Conservation (phyloP, 83 land plant species). For the Larix sibirica region DNA sequence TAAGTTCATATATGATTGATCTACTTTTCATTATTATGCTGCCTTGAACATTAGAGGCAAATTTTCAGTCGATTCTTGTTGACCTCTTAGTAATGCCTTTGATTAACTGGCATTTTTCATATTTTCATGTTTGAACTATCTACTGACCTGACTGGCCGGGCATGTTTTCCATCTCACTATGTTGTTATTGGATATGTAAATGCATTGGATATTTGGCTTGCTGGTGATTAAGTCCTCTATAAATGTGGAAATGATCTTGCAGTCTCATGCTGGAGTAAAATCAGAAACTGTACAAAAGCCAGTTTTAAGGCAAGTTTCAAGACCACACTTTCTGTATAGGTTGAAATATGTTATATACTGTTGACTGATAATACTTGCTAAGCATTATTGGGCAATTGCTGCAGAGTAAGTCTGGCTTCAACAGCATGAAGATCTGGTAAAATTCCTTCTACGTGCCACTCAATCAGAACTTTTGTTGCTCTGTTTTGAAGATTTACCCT, state of each 20-base stretch:
- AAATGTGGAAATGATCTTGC: constrained; percentile 23
- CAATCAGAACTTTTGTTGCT: background rate
- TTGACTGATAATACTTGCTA: background rate
- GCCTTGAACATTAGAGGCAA: background rate
- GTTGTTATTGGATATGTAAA: background rate
- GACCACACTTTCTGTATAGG: background rate
- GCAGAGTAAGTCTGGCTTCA: constrained; percentile 17
- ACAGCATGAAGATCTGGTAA: constrained; percentile 10
- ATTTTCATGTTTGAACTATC: background rate
- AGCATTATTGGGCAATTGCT: constrained; percentile 3
- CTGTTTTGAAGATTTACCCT: background rate
- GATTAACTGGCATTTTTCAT: background rate
- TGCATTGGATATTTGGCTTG: background rate
- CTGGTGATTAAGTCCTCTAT: constrained; percentile 26
- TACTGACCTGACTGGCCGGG: background rate
- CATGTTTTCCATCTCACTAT: background rate
- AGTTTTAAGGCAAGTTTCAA: constrained; percentile 40
- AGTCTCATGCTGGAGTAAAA: constrained; percentile 28
- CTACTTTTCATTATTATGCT: background rate
- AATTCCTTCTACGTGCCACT: background rate
- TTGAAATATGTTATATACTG: background rate
- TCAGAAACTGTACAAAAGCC: constrained; percentile 36
- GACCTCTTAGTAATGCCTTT: background rate
- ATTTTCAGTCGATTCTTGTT: background rate
- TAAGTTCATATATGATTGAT: background rate